phyloP scores from a whole-genome alignment of 306 rosid species.

The Vicia sativa region DNA sequence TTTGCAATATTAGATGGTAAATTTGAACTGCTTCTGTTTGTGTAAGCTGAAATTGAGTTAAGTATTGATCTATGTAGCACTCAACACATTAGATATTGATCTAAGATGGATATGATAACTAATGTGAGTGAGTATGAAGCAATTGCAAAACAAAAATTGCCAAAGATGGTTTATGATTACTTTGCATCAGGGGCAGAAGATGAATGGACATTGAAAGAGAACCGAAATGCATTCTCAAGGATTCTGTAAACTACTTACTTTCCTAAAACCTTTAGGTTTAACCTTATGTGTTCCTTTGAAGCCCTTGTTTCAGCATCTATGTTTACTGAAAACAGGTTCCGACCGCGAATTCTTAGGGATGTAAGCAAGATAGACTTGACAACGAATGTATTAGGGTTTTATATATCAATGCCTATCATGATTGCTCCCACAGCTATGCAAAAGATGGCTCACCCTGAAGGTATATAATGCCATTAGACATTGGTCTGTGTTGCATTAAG shows the following conservation, averaged over 20 bases:
- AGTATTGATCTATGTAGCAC: too few species aligned
- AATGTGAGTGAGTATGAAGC: conserved; percentile 81
- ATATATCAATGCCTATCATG: conserved; percentile 74
- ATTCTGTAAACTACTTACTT: conserved; percentile 59
- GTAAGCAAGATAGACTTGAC: conserved; percentile 86
- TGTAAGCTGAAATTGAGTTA: neutral
- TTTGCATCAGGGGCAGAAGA: conserved; percentile 96
- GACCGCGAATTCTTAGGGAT: conserved; percentile 91
- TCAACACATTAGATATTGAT: neutral
- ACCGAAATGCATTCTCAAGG: conserved; percentile 82
- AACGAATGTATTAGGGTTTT: conserved; percentile 80
- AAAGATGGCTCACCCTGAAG: conserved; percentile 97
- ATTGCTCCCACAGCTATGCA: conserved; percentile 85
- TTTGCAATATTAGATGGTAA: neutral
- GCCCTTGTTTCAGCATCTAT: neutral
- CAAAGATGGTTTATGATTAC: conserved; percentile 87
- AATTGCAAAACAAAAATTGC: conserved; percentile 84
- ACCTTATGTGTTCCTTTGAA: too few species aligned
- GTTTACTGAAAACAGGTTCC: conserved; percentile 55
- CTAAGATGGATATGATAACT: conserved; percentile 57
- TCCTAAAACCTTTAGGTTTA: neutral
- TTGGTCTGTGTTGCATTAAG: conserved; percentile 9
- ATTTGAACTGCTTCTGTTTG: neutral
- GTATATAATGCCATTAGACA: conserved; percentile 40
- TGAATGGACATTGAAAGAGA: conserved; percentile 86